Percentiles rank a stretch among this genome's conserved stretches.
Evolutionary conservation across 2,329 filamentous ascomycete species (phyloP).

Genomic region (Fusarium sp.): DNA sequence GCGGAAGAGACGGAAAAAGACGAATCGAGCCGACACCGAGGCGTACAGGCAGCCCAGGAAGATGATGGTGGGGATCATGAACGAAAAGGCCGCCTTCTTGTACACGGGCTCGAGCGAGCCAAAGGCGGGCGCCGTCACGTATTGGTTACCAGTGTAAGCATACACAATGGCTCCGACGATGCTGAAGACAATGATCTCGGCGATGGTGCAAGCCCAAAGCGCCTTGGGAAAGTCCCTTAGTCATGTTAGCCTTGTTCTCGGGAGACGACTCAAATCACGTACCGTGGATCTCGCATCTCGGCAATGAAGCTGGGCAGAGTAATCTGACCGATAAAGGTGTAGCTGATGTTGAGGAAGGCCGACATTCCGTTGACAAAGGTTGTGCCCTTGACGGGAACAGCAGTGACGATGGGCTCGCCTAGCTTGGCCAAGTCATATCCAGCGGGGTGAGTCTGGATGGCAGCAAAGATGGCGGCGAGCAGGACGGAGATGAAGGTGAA

Average conservation of each 20-base stretch:
- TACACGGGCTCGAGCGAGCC: conserved; percentile 82
- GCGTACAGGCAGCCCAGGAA: conserved; percentile 93
- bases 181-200: conserved; percentile 87
- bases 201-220: conserved; percentile 89
- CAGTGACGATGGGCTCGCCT: conserved; percentile 76
- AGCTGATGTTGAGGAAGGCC: conserved; percentile 94
- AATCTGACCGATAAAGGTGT: conserved; percentile 96
- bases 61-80: conserved; percentile 95
- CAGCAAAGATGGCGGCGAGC: conserved; percentile 85
- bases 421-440: conserved; percentile 65
- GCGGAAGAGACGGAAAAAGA: conserved; percentile 91
- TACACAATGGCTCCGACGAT: conserved; percentile 86
- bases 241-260: conserved; percentile 42
- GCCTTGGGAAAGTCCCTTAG: conserved; percentile 88
- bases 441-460: conserved; percentile 78
- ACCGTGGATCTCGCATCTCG: conserved; percentile 81
- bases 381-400: conserved; percentile 75
- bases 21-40: conserved; percentile 87
- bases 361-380: conserved; percentile 86
- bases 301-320: conserved; percentile 95
- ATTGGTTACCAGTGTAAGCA: conserved; percentile 88
- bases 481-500: conserved; percentile 94
- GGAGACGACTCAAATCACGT: conserved; percentile 20
- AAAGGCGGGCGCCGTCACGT: conserved; percentile 89
- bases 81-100: conserved; percentile 91